A percentile compares a stretch with the other conserved stretches of the same genome.
Conservation (phyloP, 2,329 filamentous ascomycete species). For the Colletotrichum tropicale region DNA sequence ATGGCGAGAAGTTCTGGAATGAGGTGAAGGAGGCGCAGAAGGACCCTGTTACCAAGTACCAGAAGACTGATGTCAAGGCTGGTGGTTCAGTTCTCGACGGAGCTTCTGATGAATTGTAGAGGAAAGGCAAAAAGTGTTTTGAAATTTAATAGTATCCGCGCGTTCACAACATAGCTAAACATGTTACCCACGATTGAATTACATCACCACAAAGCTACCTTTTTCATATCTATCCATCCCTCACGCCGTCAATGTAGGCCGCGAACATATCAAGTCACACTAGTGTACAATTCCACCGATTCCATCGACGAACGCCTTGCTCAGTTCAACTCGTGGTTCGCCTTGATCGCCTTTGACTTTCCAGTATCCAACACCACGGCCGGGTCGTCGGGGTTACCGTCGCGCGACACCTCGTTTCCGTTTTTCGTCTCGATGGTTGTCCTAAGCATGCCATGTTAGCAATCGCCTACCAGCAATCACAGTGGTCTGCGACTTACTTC, state of each 20-base stretch:
- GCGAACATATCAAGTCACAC: neutral
- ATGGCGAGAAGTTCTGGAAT: slow-evolving; percentile 65
- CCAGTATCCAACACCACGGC: slow-evolving; percentile 42
- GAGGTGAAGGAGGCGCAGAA: slow-evolving; percentile 67
- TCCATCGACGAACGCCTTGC: neutral
- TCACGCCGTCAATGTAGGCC: neutral
- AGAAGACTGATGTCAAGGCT: neutral
- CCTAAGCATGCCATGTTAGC: slow-evolving; percentile 21
- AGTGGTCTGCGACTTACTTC: slow-evolving; percentile 31
- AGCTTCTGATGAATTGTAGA: slow-evolving; percentile 6
- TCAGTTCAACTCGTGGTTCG: slow-evolving; percentile 41
- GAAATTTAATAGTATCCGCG: neutral
- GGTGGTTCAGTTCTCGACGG: neutral
- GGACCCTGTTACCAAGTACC: slow-evolving; percentile 50
- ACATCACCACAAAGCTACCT: too few species aligned
- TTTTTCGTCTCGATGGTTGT: slow-evolving; percentile 44
- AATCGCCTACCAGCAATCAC: neutral
- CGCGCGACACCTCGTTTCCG: slow-evolving; percentile 43
- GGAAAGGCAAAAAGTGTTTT: neutral
- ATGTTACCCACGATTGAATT: neutral
- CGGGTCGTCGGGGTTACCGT: slow-evolving; percentile 44
- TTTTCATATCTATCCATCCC: neutral
- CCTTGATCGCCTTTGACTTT: slow-evolving; percentile 46
- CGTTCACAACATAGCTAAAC: neutral
- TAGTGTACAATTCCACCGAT: neutral